A percentile compares a stretch with the other conserved stretches of the same genome.
Evolutionary conservation across 495 filamentous ascomycete species (phyloP).

Genomic region (Penicillium goetzii): DNA sequence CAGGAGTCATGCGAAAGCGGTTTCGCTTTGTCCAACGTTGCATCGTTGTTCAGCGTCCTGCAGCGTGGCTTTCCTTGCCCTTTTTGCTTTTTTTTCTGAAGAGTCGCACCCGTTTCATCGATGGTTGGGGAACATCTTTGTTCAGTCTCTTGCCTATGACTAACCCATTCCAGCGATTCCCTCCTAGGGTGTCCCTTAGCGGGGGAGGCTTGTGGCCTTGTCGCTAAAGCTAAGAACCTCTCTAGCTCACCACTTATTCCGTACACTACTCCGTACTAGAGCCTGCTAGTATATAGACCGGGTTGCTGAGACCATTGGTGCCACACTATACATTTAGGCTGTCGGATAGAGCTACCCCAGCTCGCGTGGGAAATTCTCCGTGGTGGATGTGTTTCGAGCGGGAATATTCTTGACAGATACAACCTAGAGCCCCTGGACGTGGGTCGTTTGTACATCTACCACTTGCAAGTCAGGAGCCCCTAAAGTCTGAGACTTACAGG

Average conservation of each 20-base stretch:
- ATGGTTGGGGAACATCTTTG: neutral
- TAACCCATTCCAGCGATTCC: neutral
- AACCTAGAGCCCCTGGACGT: neutral
- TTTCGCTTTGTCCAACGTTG: neutral
- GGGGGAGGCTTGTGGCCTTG: slow-evolving; percentile 2
- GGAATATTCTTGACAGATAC: neutral
- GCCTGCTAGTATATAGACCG: neutral
- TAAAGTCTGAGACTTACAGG: neutral
- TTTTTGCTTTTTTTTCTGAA: neutral
- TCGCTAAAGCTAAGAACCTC: slow-evolving; percentile 3
- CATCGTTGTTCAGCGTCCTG: neutral
- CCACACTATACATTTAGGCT: neutral
- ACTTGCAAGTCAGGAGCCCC: neutral
- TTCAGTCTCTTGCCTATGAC: neutral
- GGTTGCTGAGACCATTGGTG: neutral
- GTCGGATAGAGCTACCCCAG: neutral
- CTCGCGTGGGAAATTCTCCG: slow-evolving; percentile 1
- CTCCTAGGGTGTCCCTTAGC: neutral
- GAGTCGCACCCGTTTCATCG: neutral
- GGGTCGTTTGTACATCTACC: neutral
- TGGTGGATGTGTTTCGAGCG: neutral
- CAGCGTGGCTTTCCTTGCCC: neutral
- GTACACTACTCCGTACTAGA: neutral
- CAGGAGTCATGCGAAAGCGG: neutral
- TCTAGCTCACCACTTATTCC: neutral